These are phyloP conservation scores for Omphalotus olearius DNA, from an alignment of 1,284 basidiomycete species.

Conservation along the genomic window DNA sequence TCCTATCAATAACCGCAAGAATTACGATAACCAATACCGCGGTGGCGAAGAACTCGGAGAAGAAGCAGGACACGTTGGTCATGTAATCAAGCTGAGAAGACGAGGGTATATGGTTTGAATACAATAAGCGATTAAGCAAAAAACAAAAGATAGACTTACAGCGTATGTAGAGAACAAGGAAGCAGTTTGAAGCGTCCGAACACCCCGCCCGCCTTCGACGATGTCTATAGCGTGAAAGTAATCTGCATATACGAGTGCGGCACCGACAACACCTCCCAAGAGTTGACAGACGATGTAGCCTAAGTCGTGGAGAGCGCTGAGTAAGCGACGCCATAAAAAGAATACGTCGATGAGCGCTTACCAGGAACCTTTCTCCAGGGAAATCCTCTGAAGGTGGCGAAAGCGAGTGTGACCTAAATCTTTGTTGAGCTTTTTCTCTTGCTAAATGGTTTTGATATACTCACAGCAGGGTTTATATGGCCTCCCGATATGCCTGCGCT, in stretches of 20 bases:
- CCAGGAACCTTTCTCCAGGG: constrained; percentile 75
- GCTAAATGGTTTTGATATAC: constrained; percentile 14
- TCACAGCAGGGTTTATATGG: constrained; percentile 74
- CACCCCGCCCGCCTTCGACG: constrained; percentile 39
- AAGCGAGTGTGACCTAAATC: constrained; percentile 56
- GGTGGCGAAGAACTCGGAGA: constrained; percentile 16
- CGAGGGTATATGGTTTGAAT: too few species aligned
- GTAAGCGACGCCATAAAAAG: not conserved
- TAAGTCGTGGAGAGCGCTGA: not conserved
- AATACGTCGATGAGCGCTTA: not conserved
- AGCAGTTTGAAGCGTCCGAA: constrained; percentile 41
- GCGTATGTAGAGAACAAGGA: constrained; percentile 36
- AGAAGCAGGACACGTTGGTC: constrained; percentile 27
- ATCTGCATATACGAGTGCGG: constrained; percentile 47
- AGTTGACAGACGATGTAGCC: constrained; percentile 37
- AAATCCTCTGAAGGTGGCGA: constrained; percentile 70
- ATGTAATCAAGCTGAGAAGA: constrained; percentile 32
- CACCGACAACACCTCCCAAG: constrained; percentile 45
- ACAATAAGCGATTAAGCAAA: too few species aligned
- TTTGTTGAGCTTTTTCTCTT: not conserved
- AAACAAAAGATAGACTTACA: constrained; percentile 21
- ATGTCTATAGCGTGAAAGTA: constrained; percentile 50
- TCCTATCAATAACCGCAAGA: constrained; percentile 35
- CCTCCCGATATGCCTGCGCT: constrained; percentile 68
- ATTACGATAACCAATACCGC: constrained; percentile 35